Conservation (phyloP, 352 stramenopile species). For the Pythium brachiatum region DNA sequence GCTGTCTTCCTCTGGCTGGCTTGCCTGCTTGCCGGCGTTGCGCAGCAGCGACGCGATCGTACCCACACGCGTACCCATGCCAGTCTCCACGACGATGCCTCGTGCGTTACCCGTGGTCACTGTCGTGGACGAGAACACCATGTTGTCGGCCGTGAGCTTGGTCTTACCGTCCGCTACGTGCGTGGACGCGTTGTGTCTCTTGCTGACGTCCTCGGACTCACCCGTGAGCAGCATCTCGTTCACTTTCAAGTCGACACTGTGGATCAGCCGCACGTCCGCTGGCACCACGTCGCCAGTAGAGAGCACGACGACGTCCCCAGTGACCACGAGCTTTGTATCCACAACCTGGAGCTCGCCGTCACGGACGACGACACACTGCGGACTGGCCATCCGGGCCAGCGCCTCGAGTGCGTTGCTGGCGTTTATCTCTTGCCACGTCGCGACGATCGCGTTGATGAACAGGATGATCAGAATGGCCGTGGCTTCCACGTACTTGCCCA, state of each 20-base stretch:
- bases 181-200: conserved; percentile 54
- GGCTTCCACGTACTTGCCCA: conserved; percentile 69
- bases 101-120: conserved; percentile 60
- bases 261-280: conserved; percentile 85
- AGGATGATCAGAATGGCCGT: conserved; percentile 74
- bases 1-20: no score
- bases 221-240: conserved; percentile 95
- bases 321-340: conserved; percentile 56
- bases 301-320: conserved; percentile 81
- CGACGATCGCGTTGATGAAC: conserved; percentile 66
- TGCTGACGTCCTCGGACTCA: conserved; percentile 83
- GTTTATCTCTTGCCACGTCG: conserved; percentile 63
- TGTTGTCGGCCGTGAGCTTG: conserved; percentile 75
- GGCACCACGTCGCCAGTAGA: conserved; percentile 92
- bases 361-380: conserved; percentile 56
- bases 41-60: conserved; percentile 61
- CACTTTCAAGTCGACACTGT: conserved; percentile 80
- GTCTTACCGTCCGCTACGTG: no score
- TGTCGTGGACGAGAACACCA: conserved; percentile 91
- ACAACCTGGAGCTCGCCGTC: conserved; percentile 46
- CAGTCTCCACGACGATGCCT: conserved; percentile 60
- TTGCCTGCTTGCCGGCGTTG: conserved; percentile 35
- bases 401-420: conserved; percentile 66
- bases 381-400: conserved; percentile 67
- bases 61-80: conserved; percentile 61